Conservation (phyloP, 805 yeast genomes). For the Kazachstania viticola region DNA sequence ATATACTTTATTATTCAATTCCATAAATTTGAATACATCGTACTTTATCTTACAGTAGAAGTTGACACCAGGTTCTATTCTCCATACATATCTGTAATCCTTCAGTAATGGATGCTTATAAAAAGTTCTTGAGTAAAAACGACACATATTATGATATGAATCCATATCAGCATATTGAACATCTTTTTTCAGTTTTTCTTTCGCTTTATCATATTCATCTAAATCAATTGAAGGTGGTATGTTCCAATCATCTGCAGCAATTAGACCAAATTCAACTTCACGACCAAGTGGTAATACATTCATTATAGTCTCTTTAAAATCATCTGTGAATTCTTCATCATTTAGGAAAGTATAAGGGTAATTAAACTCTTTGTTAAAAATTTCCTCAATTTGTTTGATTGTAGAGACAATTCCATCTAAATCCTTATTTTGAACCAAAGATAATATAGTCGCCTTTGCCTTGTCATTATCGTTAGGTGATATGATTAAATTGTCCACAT, state of each 20-base stretch:
- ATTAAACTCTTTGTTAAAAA: conserved; percentile 56
- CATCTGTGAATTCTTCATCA: conserved; percentile 51
- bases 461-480: conserved; percentile 13
- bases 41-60: conserved; percentile 68
- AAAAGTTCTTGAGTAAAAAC: conserved; percentile 78
- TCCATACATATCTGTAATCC: conserved; percentile 82
- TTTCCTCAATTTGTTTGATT: conserved; percentile 47
- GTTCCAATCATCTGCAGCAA: conserved; percentile 41
- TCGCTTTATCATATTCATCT: conserved; percentile 21
- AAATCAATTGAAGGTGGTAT: conserved; percentile 47
- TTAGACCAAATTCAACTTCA: conserved; percentile 34
- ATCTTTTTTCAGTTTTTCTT: conserved; percentile 20
- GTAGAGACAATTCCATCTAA: conserved; percentile 36
- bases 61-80: conserved; percentile 77
- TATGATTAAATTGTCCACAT: conserved; percentile 27
- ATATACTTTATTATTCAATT: conserved; percentile 57
- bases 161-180: conserved; percentile 67
- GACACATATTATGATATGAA: conserved; percentile 82
- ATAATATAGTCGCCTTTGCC: conserved; percentile 69
- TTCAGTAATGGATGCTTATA: conserved; percentile 57
- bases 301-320: conserved; percentile 38
- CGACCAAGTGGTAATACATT: conserved; percentile 32
- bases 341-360: conserved; percentile 78
- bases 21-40: conserved; percentile 74
- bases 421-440: conserved; percentile 65